A percentile compares a stretch with the other conserved stretches of the same genome.
Conservation (phyloP, 1,139 yeast genomes). For the Protomyces macrosporus region DNA sequence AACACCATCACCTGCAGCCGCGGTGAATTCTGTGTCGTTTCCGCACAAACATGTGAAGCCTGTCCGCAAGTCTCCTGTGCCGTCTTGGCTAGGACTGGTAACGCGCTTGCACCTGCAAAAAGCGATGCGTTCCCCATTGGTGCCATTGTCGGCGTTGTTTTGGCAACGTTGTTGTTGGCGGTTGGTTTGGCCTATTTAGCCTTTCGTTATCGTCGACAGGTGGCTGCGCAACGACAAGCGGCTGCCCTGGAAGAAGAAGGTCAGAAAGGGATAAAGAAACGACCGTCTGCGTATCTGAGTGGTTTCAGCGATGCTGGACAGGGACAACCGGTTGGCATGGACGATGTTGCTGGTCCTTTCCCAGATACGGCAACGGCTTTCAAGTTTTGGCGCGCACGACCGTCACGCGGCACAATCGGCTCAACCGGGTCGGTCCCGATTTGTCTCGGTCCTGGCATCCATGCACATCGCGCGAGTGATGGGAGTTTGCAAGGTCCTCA, state of each 20-base stretch:
- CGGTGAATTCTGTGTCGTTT: constrained; percentile 4
- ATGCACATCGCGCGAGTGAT: background rate
- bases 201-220: too few species aligned
- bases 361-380: too few species aligned
- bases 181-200: background rate
- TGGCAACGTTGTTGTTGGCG: background rate
- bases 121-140: constrained; percentile 3
- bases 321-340: too few species aligned
- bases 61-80: constrained; percentile 24
- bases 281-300: too few species aligned
- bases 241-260: too few species aligned
- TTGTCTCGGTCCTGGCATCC: constrained; percentile 3
- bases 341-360: too few species aligned
- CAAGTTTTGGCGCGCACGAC: too few species aligned
- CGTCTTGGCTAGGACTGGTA: background rate
- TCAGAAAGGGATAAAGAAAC: too few species aligned
- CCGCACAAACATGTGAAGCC: constrained; percentile 13
- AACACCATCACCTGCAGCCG: constrained; percentile 7
- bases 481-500: background rate
- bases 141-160: constrained; percentile 14
- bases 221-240: too few species aligned
- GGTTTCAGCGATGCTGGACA: too few species aligned
- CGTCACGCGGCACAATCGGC: too few species aligned
- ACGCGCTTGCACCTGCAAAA: background rate
- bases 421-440: constrained; percentile 7